A percentile compares a stretch with the other conserved stretches of the same genome.
phyloP scores from a whole-genome alignment of 192 early-diverging fungal genomes.

The Podila clonocystis region DNA sequence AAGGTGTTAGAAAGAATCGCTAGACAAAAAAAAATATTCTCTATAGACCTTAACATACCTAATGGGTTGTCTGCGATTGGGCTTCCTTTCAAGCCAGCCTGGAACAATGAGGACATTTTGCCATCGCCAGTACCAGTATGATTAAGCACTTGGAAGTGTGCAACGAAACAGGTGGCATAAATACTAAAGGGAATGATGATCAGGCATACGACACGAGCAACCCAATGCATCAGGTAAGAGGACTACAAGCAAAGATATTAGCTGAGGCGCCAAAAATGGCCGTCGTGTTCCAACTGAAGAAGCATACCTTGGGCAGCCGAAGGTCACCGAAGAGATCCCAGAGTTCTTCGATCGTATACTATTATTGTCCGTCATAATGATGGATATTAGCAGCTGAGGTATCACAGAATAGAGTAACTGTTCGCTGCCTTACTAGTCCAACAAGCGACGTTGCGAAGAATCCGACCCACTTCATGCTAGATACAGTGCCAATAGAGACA shows the following conservation, averaged over 20 bases:
- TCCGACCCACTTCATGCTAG: constrained; percentile 95
- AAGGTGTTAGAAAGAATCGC: not conserved
- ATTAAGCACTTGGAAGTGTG: constrained; percentile 88
- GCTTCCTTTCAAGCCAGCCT: constrained; percentile 83
- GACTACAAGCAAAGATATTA: not conserved
- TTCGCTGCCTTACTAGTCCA: constrained; percentile 63
- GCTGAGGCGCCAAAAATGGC: not conserved
- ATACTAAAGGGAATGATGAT: constrained; percentile 81
- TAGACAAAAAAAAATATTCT: not conserved
- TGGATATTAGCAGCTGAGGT: not conserved
- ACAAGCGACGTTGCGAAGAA: constrained; percentile 88
- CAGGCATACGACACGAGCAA: constrained; percentile 69
- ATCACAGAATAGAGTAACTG: not conserved
- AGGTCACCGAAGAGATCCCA: constrained; percentile 85
- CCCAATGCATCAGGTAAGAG: constrained; percentile 12
- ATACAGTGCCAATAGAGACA: constrained; percentile 81
- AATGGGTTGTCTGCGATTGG: constrained; percentile 79
- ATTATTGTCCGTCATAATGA: not conserved
- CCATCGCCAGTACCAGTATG: constrained; percentile 84
- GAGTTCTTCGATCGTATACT: constrained; percentile 87
- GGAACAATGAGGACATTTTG: constrained; percentile 93
- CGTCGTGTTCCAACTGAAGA: not conserved
- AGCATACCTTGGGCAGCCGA: constrained; percentile 55
- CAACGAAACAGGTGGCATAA: constrained; percentile 80
- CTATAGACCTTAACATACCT: constrained; percentile 55